Conservation (phyloP, 805 yeast species). For the Hanseniaspora lachancei region DNA sequence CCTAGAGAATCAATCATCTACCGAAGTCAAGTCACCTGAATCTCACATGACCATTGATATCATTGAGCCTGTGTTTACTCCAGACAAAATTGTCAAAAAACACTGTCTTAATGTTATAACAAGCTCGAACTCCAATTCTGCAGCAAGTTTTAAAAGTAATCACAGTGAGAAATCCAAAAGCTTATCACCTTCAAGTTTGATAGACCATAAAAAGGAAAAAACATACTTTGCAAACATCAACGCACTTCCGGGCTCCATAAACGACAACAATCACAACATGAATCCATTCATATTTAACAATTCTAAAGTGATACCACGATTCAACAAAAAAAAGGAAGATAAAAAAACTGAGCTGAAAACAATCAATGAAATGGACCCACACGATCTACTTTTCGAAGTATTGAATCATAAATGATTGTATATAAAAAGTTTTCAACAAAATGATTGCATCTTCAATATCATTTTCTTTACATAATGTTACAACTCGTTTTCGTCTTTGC, state of each 20-base stretch:
- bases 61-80: background rate
- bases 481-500: slow-evolving; percentile 26
- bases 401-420: background rate
- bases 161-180: background rate
- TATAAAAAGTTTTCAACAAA: background rate
- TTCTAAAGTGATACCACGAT: background rate
- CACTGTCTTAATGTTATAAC: background rate
- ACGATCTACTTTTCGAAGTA: background rate
- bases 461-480: slow-evolving; percentile 29
- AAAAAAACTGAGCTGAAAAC: background rate
- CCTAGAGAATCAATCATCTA: background rate
- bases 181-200: background rate
- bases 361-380: background rate
- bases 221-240: background rate
- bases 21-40: background rate
- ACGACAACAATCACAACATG: background rate
- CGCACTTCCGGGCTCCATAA: background rate
- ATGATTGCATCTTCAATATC: background rate
- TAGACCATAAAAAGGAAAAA: background rate
- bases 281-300: background rate
- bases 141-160: background rate
- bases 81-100: background rate
- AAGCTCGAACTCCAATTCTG: background rate
- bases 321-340: background rate
- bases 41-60: background rate